Conservation (phyloP, 805 yeast species). For the Metschnikowia lochheadii region DNA sequence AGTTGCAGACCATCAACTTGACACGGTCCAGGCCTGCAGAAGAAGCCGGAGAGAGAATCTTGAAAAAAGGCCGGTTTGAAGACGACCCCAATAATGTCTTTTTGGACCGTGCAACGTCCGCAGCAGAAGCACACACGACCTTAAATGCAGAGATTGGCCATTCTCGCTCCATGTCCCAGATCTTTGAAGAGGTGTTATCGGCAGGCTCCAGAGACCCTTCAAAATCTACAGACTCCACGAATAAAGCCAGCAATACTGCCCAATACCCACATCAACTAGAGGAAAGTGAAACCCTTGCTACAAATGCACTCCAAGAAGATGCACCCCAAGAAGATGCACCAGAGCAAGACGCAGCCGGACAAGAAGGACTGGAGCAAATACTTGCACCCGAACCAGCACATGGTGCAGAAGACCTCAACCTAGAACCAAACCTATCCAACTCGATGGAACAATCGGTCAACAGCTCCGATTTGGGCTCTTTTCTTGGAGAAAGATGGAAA, state of each 20-base stretch:
- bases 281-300: background rate
- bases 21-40: background rate
- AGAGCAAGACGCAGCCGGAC: background rate
- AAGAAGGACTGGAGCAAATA: background rate
- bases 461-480: slow-evolving; percentile 14
- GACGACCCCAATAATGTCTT: slow-evolving; percentile 31
- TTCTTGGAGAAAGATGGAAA: slow-evolving; percentile 10
- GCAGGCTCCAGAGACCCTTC: slow-evolving; percentile 9
- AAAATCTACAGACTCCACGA: background rate
- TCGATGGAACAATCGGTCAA: slow-evolving; percentile 5
- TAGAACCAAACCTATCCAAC: background rate
- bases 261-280: background rate
- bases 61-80: background rate
- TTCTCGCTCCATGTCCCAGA: slow-evolving; percentile 29
- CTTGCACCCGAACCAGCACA: background rate
- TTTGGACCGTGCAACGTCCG: slow-evolving; percentile 19
- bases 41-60: background rate
- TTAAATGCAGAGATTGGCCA: slow-evolving; percentile 11
- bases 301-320: background rate
- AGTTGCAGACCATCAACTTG: slow-evolving; percentile 8
- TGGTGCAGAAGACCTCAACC: background rate
- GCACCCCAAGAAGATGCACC: background rate
- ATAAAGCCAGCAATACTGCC: background rate
- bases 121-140: background rate
- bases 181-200: slow-evolving; percentile 28